These are phyloP conservation scores for Deakozyma indianensis DNA, from an alignment of 805 yeast genomes.

Conservation along the genomic window DNA sequence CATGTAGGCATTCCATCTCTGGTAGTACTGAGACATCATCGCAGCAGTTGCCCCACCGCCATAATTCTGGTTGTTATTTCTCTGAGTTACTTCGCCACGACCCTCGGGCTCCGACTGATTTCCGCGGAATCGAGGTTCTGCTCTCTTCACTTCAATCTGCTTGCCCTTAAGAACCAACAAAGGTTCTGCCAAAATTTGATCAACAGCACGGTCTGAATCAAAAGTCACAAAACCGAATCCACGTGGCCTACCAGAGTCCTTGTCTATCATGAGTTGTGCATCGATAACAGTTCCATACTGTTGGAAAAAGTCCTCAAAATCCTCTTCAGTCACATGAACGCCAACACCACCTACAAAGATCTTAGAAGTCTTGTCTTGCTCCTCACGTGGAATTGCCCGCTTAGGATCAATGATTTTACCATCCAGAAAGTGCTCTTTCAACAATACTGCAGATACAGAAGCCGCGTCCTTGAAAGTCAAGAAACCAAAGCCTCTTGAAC, in stretches of 20 bases:
- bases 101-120: conserved; percentile 8
- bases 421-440: conserved; percentile 76
- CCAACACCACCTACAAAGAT: conserved; percentile 96
- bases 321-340: conserved; percentile 82
- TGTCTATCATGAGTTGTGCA: conserved; percentile 93
- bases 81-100: conserved; percentile 7
- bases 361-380: conserved; percentile 92
- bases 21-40: conserved; percentile 29
- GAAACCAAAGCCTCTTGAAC: conserved; percentile 92
- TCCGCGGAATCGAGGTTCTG: conserved; percentile 25
- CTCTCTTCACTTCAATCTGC: conserved; percentile 30
- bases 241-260: conserved; percentile 91
- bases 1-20: conserved; percentile 27
- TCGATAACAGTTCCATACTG: conserved; percentile 86
- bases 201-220: conserved; percentile 90
- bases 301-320: conserved; percentile 72
- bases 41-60: conserved; percentile 25
- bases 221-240: conserved; percentile 96
- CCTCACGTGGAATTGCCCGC: conserved; percentile 93
- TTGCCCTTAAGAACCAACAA: conserved; percentile 77
- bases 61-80: conserved; percentile 5
- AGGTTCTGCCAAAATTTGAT: conserved; percentile 67
- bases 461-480: conserved; percentile 70
- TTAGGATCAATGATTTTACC: conserved; percentile 96
- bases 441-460: conserved; percentile 76